Evolutionary conservation across 805 yeast genomes (phyloP).

Genomic region (Ogataea naganishii): DNA sequence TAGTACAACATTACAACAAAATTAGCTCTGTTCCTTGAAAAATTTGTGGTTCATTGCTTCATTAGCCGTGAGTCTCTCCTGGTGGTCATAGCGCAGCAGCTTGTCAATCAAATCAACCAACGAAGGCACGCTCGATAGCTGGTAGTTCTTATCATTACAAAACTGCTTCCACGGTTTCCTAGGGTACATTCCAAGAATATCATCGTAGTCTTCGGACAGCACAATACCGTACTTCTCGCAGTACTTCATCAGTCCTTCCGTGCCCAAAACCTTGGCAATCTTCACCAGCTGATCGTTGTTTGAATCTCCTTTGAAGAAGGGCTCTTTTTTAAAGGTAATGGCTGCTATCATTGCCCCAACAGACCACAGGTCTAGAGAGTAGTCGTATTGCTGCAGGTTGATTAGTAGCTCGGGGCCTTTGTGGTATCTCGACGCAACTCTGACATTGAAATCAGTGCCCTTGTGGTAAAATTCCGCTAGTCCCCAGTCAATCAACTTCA

Average conservation of each 20-base stretch:
- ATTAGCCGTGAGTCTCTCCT: conserved; percentile 76
- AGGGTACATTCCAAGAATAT: conserved; percentile 53
- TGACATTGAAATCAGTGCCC: conserved; percentile 81
- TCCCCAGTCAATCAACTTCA: conserved; percentile 91
- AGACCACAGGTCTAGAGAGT: conserved; percentile 85
- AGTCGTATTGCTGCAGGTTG: conserved; percentile 77
- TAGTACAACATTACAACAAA: no score
- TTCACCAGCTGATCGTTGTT: conserved; percentile 89
- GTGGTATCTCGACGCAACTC: conserved; percentile 87
- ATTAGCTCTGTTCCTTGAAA: no score
- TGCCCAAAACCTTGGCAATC: conserved; percentile 81
- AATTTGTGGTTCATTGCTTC: conserved; percentile 80
- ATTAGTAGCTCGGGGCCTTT: conserved; percentile 89
- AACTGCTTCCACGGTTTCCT: conserved; percentile 63
- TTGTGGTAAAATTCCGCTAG: conserved; percentile 88
- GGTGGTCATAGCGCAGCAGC: conserved; percentile 76
- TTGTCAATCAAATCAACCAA: conserved; percentile 65
- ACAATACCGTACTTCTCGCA: conserved; percentile 59
- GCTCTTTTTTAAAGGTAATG: conserved; percentile 81
- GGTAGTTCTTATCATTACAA: conserved; percentile 43
- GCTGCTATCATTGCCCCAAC: conserved; percentile 89
- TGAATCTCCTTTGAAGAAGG: conserved; percentile 86
- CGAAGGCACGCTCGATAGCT: conserved; percentile 41
- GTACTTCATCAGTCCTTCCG: conserved; percentile 63
- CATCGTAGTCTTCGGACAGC: conserved; percentile 73